These are phyloP conservation scores for Graphilbum sp. DNA, from an alignment of 2,329 filamentous ascomycete species.

Conservation along the genomic window DNA sequence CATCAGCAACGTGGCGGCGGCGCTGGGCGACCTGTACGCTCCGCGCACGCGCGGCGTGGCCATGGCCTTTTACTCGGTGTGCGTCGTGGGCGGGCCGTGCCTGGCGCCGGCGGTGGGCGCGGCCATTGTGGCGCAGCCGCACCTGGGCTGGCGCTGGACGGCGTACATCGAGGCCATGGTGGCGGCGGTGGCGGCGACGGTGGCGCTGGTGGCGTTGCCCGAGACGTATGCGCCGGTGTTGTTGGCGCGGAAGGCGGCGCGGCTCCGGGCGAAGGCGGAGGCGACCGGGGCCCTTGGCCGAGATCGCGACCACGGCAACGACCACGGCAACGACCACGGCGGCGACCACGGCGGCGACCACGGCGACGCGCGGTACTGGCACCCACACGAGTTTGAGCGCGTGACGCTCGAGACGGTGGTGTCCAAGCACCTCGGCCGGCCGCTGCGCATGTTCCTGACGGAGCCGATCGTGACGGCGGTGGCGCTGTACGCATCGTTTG, in stretches of 20 bases:
- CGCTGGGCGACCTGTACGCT: conserved; percentile 46
- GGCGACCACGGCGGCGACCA: too few species aligned
- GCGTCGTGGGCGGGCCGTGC: conserved; percentile 22
- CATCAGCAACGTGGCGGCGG: conserved; percentile 46
- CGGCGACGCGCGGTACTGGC: conserved; percentile 13
- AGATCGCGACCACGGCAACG: too few species aligned
- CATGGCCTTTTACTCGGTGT: conserved; percentile 25
- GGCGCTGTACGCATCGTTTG: conserved; percentile 31
- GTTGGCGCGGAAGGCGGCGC: conserved; percentile 32
- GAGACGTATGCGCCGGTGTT: conserved; percentile 26
- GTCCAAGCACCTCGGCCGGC: conserved; percentile 51
- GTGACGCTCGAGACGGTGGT: conserved; percentile 39
- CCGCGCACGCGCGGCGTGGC: conserved; percentile 35
- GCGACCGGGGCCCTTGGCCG: too few species aligned
- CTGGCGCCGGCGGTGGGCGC: conserved; percentile 25
- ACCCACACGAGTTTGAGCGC: conserved; percentile 44
- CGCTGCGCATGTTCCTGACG: conserved; percentile 52
- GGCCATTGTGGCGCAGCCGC: conserved; percentile 14
- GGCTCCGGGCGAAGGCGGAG: conserved; percentile 21
- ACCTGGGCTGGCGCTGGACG: conserved; percentile 14
- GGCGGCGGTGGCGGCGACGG: conserved; percentile 8
- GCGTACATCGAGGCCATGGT: conserved; percentile 14
- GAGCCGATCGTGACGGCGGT: conserved; percentile 48
- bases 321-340: too few species aligned
- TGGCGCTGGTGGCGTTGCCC: conserved; percentile 14